phyloP scores from a whole-genome alignment of 2,329 filamentous ascomycete species.

The Rhinocladiella similis region DNA sequence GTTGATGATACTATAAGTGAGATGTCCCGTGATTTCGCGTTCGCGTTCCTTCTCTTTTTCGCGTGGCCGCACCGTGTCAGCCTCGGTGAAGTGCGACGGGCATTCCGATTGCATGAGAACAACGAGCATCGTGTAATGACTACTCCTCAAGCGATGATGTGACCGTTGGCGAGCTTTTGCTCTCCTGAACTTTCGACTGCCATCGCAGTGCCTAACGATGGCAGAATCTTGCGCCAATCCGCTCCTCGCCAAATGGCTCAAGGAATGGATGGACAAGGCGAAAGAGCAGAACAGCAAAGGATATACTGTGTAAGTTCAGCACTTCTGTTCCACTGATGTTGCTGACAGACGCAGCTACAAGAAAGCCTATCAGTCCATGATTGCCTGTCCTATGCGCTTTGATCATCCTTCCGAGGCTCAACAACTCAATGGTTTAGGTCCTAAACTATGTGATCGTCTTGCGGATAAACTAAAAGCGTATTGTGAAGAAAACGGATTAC shows the following conservation, averaged over 20 bases:
- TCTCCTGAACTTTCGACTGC: conserved; percentile 8
- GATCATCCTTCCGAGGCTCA: conserved; percentile 72
- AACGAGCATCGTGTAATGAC: too few relatives aligned
- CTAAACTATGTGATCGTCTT: conserved; percentile 68
- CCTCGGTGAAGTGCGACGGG: too few relatives aligned
- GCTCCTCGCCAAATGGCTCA: conserved; percentile 69
- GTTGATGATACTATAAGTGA: too few relatives aligned
- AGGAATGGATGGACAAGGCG: conserved; percentile 73
- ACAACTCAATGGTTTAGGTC: conserved; percentile 72
- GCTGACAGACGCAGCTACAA: conserved; percentile 57
- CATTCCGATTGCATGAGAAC: too few relatives aligned
- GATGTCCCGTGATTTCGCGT: too few relatives aligned
- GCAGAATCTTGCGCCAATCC: conserved; percentile 63
- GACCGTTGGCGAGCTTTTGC: not conserved
- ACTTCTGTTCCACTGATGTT: not conserved
- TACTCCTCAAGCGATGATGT: not conserved
- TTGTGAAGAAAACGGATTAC: conserved; percentile 66
- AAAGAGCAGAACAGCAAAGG: conserved; percentile 70
- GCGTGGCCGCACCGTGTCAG: too few relatives aligned
- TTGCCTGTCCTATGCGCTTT: conserved; percentile 69
- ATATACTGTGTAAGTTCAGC: conserved; percentile 48
- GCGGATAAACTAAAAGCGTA: conserved; percentile 58
- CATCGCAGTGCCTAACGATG: conserved; percentile 28
- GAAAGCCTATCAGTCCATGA: conserved; percentile 74
- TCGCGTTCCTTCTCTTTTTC: too few relatives aligned